Evolutionary conservation across 352 stramenopile species (phyloP).

Genomic region (Hyaloperonospora arabidopsidis): DNA sequence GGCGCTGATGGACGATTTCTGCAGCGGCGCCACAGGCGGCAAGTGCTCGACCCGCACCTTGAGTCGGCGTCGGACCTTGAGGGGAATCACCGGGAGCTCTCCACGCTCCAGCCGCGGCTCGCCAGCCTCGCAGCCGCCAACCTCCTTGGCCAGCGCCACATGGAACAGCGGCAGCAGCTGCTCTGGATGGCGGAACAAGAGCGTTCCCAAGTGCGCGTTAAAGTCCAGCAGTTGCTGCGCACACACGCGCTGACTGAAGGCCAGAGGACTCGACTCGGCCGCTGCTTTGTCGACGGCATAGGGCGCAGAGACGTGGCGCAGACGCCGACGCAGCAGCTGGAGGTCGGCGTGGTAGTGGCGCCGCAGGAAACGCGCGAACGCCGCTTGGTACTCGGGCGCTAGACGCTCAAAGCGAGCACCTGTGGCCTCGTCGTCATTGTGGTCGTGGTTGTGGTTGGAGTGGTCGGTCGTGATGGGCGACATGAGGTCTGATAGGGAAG

Average conservation of each 20-base stretch:
- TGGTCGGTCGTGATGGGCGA: too few relatives aligned
- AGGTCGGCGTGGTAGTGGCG: conserved; percentile 19
- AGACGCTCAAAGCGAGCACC: conserved; percentile 29
- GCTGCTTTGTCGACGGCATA: not conserved
- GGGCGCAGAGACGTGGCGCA: conserved; percentile 7
- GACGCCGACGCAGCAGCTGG: conserved; percentile 11
- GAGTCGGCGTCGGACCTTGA: conserved; percentile 36
- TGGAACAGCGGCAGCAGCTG: conserved; percentile 85
- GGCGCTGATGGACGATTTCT: conserved; percentile 82
- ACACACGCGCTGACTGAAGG: conserved; percentile 47
- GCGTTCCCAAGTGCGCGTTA: conserved; percentile 66
- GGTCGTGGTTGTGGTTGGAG: too few relatives aligned
- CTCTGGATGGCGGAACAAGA: conserved; percentile 86
- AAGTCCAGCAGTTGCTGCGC: conserved; percentile 78
- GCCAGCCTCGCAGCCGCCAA: conserved; percentile 17
- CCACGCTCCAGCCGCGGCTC: conserved; percentile 11
- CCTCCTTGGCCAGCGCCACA: conserved; percentile 58
- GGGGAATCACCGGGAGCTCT: conserved; percentile 24
- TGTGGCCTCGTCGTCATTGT: conserved; percentile 20
- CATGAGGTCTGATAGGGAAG: too few relatives aligned
- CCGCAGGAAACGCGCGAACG: conserved; percentile 27
- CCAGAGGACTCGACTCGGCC: conserved; percentile 17
- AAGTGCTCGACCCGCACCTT: conserved; percentile 89
- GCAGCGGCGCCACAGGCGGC: conserved; percentile 76
- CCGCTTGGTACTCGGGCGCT: conserved; percentile 25